Conservation (phyloP, 2,329 filamentous ascomycete genomes). For the Biscogniauxia mediterranea region DNA sequence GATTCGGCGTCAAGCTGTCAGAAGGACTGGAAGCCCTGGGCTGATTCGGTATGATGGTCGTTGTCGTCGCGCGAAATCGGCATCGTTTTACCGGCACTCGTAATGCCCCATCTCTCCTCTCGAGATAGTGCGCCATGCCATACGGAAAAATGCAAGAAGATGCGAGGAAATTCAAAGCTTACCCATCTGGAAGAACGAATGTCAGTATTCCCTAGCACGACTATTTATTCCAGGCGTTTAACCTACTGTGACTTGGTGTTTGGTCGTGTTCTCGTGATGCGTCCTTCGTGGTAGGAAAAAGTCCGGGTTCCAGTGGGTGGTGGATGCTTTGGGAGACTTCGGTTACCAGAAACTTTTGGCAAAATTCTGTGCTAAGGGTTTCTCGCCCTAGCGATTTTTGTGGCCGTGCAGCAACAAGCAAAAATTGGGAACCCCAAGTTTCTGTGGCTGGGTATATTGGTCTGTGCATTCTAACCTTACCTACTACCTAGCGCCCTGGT, state of each 20-base stretch:
- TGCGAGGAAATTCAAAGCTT: slow-evolving; percentile 22
- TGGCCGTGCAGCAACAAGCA: no score
- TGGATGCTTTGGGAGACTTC: slow-evolving; percentile 26
- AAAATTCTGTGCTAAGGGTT: slow-evolving; percentile 34
- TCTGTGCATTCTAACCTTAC: no score
- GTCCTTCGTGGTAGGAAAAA: slow-evolving; percentile 27
- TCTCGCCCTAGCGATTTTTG: slow-evolving; percentile 29
- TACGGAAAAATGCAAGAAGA: slow-evolving; percentile 13
- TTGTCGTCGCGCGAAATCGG: slow-evolving; percentile 22
- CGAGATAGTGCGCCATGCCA: slow-evolving; percentile 4
- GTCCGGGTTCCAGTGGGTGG: slow-evolving; percentile 23
- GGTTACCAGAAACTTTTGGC: slow-evolving; percentile 28
- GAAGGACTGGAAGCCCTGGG: not conserved
- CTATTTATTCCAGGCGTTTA: slow-evolving; percentile 10
- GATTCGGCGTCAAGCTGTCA: not conserved
- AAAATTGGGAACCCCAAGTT: slow-evolving; percentile 1
- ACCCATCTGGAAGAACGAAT: slow-evolving; percentile 30
- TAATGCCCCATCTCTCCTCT: slow-evolving; percentile 22
- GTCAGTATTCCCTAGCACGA: slow-evolving; percentile 18
- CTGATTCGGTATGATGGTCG: not conserved
- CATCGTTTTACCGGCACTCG: slow-evolving; percentile 5
- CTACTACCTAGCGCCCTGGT: no score
- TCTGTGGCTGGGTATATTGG: slow-evolving; percentile 18
- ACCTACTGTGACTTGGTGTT: slow-evolving; percentile 48
- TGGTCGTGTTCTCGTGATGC: slow-evolving; percentile 44